A percentile compares a stretch with the other conserved stretches of the same genome.
Evolutionary conservation across 2,329 filamentous ascomycete genomes (phyloP).

Genomic region (Nakataea oryzae): DNA sequence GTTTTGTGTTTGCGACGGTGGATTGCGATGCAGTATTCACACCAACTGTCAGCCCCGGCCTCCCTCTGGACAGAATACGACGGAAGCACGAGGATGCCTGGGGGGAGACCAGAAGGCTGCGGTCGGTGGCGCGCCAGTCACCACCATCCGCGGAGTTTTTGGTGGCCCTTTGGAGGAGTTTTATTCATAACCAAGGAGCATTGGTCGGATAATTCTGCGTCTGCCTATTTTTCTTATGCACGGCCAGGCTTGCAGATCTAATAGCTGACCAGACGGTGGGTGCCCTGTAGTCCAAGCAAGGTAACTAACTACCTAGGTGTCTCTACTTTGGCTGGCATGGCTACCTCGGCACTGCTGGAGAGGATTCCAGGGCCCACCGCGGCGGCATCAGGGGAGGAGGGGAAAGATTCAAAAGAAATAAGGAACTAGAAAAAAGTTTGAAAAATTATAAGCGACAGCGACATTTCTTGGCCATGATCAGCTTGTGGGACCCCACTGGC

Average conservation of each 20-base stretch:
- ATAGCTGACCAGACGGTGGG: neutral
- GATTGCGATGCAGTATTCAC: neutral
- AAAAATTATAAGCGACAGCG: neutral
- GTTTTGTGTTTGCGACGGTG: neutral
- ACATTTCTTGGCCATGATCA: neutral
- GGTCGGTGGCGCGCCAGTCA: too few species aligned
- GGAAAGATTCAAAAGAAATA: neutral
- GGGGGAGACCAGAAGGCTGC: neutral
- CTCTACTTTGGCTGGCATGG: too few species aligned
- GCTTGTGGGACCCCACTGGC: neutral
- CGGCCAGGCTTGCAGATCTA: neutral
- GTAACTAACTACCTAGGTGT: too few species aligned
- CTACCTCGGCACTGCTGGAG: neutral
- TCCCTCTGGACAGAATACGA: neutral
- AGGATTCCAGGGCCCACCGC: neutral
- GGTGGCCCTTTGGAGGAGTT: neutral
- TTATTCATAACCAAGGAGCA: neutral
- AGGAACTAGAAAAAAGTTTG: neutral
- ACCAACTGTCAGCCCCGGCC: neutral
- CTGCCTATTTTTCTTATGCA: neutral
- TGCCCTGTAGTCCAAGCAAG: too few species aligned
- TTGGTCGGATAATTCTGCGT: neutral
- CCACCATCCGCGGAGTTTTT: neutral
- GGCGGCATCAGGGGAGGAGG: neutral
- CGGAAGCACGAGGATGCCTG: neutral